Evolutionary conservation across 768 basidiomycete genomes (phyloP), one percentile per base, ranked within the genome.

Genomic region (Russula vinacea): DNA sequence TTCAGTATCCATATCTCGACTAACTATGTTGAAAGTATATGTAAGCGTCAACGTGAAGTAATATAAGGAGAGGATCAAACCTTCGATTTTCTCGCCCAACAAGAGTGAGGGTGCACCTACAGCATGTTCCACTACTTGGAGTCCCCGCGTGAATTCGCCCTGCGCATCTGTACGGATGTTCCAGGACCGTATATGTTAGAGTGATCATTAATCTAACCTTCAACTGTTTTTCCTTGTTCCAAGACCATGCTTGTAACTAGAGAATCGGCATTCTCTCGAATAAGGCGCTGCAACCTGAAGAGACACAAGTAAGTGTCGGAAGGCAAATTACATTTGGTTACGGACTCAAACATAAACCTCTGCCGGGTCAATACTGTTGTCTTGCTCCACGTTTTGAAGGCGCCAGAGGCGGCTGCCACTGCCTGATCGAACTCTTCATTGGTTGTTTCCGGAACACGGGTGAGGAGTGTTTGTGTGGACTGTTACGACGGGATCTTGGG

Each of bases 1-100:
- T 65, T 91, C 86, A 2, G 95, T 97, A 72, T 98, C 95, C 95
- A 98, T 98, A 73, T 97, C 95, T 74, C 87, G 93, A 76, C 89
- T 90, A 22, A 98, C 90, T 90, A 13, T 17, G 29, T 40, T 22
- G 42, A 33, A 29, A 17, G 29, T n/a, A 6, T 1, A 9, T 44
- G n/a, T 26, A 11, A 40, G 49, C 32, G 59, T 40, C 37, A 5
- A 40, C 16, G 39, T 16, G 6, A 54, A 55, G 47, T 60, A 56
- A 17, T 11, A 42, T 19, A 19, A 37, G 4, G 33, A n/a, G 26
- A 47, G 22, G 5, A 39, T 54, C 60, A 13, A 75, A 90, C 95
- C 91, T 81, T 98, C 96, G 51, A 97, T 77, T 73, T 94, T 94
- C 62, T 96, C 91, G 2, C 92, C 95, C 24, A 96, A 78, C n/a